Evolutionary conservation across 1,284 basidiomycete genomes (phyloP).

Genomic region (Melampsora americana): DNA sequence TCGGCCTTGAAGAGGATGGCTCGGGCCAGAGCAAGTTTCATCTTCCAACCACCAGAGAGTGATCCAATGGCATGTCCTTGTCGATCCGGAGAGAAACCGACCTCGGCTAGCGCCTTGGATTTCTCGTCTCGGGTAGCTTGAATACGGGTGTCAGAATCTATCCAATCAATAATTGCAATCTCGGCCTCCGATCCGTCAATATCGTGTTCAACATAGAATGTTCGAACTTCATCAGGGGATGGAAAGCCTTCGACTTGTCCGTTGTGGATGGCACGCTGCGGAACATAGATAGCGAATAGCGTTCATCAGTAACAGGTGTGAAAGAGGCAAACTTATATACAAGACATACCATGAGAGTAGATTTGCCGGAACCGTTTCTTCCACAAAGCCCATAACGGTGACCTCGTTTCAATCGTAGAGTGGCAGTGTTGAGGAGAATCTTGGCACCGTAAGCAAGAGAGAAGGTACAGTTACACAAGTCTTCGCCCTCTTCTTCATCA

Average conservation of each 20-base stretch:
- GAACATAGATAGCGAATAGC: constrained; percentile 29
- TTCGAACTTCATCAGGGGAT: constrained; percentile 88
- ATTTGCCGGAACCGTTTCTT: constrained; percentile 98
- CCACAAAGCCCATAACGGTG: constrained; percentile 98
- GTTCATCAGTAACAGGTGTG: constrained; percentile 63
- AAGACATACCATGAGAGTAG: constrained; percentile 94
- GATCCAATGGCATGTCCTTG: constrained; percentile 81
- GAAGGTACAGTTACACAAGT: constrained; percentile 97
- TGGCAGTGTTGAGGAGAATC: constrained; percentile 93
- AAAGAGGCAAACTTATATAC: constrained; percentile 31
- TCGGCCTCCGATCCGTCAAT: constrained; percentile 93
- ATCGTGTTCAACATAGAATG: constrained; percentile 98
- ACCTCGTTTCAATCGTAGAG: constrained; percentile 93
- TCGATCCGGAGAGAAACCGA: constrained; percentile 84
- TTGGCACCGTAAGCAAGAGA: constrained; percentile 97
- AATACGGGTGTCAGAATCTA: constrained; percentile 79
- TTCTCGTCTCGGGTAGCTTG: constrained; percentile 69
- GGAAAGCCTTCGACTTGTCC: constrained; percentile 97
- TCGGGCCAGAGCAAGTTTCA: constrained; percentile 97
- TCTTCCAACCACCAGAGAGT: constrained; percentile 99
- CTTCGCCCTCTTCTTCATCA: constrained; percentile 94
- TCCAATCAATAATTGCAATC: constrained; percentile 84
- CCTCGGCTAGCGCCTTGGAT: constrained; percentile 75
- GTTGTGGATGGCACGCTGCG: constrained; percentile 52
- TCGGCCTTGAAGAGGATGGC: constrained; percentile 99